These are phyloP conservation scores for Fraxinus angustifolia DNA, from an alignment of 305 asterid genomes.

Conservation along the genomic window DNA sequence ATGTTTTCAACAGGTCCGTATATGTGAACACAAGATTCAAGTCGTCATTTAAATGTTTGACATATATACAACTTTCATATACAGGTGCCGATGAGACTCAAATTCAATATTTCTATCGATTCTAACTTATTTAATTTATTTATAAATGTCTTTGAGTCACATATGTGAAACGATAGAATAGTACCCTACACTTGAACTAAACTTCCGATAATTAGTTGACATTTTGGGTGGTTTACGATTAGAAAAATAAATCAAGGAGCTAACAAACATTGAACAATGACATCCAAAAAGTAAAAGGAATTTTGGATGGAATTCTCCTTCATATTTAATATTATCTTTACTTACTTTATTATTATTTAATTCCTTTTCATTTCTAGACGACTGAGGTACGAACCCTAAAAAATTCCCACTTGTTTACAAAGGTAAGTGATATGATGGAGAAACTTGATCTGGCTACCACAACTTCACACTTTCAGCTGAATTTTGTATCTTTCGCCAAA, in stretches of 20 bases:
- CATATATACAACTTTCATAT: not conserved
- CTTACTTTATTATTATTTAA: not conserved
- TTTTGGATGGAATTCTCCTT: constrained; percentile 29
- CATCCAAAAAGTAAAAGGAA: constrained; percentile 1
- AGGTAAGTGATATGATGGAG: constrained; percentile 27
- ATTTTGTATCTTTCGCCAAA: constrained; percentile 23
- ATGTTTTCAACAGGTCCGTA: not conserved
- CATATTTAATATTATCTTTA: not conserved
- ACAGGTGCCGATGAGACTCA: not conserved
- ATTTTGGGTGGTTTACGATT: constrained; percentile 27
- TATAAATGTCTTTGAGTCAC: not conserved
- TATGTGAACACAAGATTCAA: not conserved
- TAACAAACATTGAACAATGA: constrained; percentile 18
- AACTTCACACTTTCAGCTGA: constrained; percentile 24
- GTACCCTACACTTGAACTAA: not conserved
- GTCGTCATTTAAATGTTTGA: not conserved
- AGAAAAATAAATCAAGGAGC: constrained; percentile 18
- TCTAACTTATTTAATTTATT: not conserved
- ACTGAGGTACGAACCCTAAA: not conserved
- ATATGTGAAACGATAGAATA: not conserved
- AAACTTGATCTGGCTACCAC: constrained; percentile 27
- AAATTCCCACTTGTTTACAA: constrained; percentile 26
- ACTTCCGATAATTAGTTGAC: constrained; percentile 37
- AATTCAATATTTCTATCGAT: not conserved
- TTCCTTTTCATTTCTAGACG: not conserved